Evolutionary conservation across 805 yeast species (phyloP), one percentile per base, ranked within the genome.

Genomic region (Saturnispora besseyi): DNA sequence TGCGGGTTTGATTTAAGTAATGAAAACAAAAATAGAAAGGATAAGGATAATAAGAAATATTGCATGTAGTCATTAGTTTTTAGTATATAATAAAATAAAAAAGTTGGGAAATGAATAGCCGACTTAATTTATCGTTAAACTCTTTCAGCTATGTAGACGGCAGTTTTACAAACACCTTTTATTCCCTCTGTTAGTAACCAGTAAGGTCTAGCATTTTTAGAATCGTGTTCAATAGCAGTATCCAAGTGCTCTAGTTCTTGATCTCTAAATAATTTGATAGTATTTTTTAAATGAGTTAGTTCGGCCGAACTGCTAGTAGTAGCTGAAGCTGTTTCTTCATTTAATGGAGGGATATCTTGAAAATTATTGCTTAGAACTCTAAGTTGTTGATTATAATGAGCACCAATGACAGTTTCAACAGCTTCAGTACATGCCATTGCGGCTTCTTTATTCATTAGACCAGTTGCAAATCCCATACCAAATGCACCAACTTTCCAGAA

Each of bases 361-460:
- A 75, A 87, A 53, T 83, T 84, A 55, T 80, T 82, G 65, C 78
- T 76, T 50, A 93, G 71, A 38, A 81, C 79, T 48, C 99, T 73
- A 56, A 93, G 71, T 65, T 93, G 99, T 53, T 81, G 82, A 63
- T 93, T 93, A 67, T 93, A 93, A 64, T 93, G 99, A 1, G 87
- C 86, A 2, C 99, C 99, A 64, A 93, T 93, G 5, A 93, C 98
- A 0, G 99, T 93, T 66, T 93, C 99, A 2, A 93, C 98, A 0
- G 98, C 98, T 53, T 90, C 98, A 0, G 99, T 93, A 64, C 99
- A 93, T 1, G 99, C 98, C 99, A 93, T 93, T 2, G 99, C 98
- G 2, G 96, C 97, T 63, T 91, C 96, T 61, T 88, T 87, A 15
- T 96, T 84, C 54, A 89, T 67, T 48, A 85, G 58, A 0, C 96